Evolutionary conservation across 805 yeast species (phyloP).

Genomic region (Kazachstania taianensis): DNA sequence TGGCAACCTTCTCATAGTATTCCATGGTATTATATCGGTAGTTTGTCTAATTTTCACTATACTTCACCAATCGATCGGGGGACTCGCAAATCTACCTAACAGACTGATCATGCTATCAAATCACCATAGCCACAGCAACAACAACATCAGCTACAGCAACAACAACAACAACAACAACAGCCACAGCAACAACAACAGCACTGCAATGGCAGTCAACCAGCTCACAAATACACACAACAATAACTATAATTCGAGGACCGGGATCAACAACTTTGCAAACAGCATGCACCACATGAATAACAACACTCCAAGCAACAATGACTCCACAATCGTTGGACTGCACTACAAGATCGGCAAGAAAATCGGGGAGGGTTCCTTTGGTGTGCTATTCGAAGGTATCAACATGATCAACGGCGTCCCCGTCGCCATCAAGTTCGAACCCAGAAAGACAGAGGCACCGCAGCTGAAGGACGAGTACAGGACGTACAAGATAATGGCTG

Average conservation of each 20-base stretch:
- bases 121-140: too few relatives aligned
- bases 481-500: conserved; percentile 78
- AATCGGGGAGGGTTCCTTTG: conserved; percentile 98
- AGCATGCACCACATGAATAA: not conserved
- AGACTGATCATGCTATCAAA: too few relatives aligned
- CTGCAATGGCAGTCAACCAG: conserved; percentile 8
- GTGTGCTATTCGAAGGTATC: conserved; percentile 92
- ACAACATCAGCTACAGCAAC: too few relatives aligned
- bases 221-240: conserved; percentile 3
- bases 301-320: conserved; percentile 1
- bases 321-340: conserved; percentile 56
- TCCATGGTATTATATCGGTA: too few relatives aligned
- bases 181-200: not conserved
- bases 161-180: too few relatives aligned
- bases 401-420: conserved; percentile 78
- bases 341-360: conserved; percentile 96
- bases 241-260: not conserved
- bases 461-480: conserved; percentile 94
- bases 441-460: conserved; percentile 94
- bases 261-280: conserved; percentile 1
- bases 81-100: too few relatives aligned
- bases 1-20: too few relatives aligned
- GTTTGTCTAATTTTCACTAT: too few relatives aligned
- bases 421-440: conserved; percentile 95
- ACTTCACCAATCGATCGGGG: too few relatives aligned